Percentiles rank a stretch among this genome's conserved stretches.
Conservation (phyloP, 2,329 filamentous ascomycete genomes). For the Scleromitrula shiraiana region DNA sequence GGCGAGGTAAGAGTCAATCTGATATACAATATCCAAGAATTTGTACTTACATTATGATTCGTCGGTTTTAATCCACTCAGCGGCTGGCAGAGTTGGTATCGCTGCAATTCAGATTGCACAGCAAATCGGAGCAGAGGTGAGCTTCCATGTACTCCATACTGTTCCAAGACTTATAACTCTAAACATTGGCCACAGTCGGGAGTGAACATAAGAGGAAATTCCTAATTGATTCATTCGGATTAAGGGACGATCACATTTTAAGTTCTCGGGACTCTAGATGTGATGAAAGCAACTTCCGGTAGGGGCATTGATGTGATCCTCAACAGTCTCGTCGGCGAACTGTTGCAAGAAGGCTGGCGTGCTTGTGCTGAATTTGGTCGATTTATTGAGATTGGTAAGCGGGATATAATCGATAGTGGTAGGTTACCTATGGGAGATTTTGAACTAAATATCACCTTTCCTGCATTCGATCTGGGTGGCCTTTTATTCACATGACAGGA, state of each 20-base stretch:
- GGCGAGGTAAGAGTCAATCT: constrained; percentile 10
- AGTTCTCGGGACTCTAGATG: constrained; percentile 10
- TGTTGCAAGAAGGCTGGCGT: constrained; percentile 24
- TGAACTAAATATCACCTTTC: constrained; percentile 14
- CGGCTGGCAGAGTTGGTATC: constrained; percentile 13
- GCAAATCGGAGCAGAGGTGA: constrained; percentile 8
- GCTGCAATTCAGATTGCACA: constrained; percentile 17
- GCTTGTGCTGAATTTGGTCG: constrained; percentile 30
- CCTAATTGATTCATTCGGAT: constrained; percentile 11
- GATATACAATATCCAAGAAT: background rate
- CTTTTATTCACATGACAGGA: background rate
- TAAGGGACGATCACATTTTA: constrained; percentile 11
- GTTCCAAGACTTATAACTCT: background rate
- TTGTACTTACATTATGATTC: background rate
- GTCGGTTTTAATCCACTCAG: constrained; percentile 17
- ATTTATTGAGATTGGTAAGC: constrained; percentile 33
- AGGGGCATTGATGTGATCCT: constrained; percentile 24
- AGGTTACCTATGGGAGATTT: constrained; percentile 24
- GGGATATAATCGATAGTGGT: constrained; percentile 20
- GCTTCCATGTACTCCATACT: background rate
- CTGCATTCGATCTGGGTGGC: constrained; percentile 11
- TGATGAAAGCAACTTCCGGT: constrained; percentile 16
- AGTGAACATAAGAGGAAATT: constrained; percentile 8
- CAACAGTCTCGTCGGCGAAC: constrained; percentile 20
- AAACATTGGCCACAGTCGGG: constrained; percentile 20